Percentiles rank a stretch among this genome's conserved stretches.
These are phyloP conservation scores for Tolypocladium sp. DNA, from an alignment of 2,329 filamentous ascomycete genomes.

Conservation along the genomic window DNA sequence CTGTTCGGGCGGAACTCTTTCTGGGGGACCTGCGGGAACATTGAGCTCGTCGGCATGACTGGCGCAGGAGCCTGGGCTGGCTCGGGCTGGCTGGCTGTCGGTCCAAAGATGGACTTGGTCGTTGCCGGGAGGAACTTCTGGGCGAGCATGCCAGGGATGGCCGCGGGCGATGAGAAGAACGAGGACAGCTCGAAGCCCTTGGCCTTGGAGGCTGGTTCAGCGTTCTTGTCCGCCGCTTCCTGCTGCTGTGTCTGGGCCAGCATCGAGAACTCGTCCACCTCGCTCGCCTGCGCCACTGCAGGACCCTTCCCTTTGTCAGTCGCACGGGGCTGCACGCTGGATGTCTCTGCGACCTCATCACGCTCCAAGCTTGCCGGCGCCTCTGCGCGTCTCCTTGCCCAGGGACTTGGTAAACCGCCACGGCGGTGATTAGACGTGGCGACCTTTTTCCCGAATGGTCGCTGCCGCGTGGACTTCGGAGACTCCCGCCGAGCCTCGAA, in stretches of 20 bases:
- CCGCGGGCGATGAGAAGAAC: constrained; percentile 50
- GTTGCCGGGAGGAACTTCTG: constrained; percentile 19
- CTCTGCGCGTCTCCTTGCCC: constrained; percentile 20
- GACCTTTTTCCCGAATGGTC: constrained; percentile 17
- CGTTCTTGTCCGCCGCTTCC: constrained; percentile 9
- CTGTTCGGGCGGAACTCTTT: constrained; percentile 22
- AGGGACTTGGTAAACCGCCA: constrained; percentile 26
- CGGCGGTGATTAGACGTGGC: constrained; percentile 12
- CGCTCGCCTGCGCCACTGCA: constrained; percentile 7
- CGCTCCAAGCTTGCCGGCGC: not conserved
- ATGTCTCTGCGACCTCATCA: constrained; percentile 3
- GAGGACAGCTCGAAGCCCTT: constrained; percentile 37
- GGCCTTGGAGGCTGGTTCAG: constrained; percentile 15
- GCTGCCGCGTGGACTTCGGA: constrained; percentile 21
- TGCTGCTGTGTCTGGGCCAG: constrained; percentile 21
- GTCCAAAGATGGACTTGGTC: constrained; percentile 8
- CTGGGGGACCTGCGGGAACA: constrained; percentile 27
- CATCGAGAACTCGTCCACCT: constrained; percentile 35
- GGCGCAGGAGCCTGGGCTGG: constrained; percentile 9
- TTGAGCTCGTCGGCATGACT: constrained; percentile 24
- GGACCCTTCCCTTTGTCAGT: constrained; percentile 2
- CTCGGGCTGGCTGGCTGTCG: constrained; percentile 9
- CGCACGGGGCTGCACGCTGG: constrained; percentile 6
- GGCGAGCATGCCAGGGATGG: constrained; percentile 23
- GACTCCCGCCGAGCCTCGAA: constrained; percentile 43